Evolutionary conservation across 345 rosid species (phyloP).

Genomic region (Eucalyptus cloeziana): DNA sequence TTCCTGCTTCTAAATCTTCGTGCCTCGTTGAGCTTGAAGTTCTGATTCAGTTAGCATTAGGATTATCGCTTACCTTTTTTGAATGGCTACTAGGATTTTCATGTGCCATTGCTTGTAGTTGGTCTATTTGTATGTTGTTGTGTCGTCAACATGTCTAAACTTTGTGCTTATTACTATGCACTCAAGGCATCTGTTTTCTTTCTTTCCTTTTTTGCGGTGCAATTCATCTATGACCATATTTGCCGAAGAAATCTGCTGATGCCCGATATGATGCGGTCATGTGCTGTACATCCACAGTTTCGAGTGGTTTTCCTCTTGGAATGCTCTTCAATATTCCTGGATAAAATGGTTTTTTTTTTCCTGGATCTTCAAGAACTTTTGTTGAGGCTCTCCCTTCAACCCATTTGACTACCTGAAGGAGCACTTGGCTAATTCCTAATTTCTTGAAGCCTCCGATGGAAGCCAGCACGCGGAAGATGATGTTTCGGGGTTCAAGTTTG

Average conservation of each 20-base stretch:
- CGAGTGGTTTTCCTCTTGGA: neutral
- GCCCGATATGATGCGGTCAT: neutral
- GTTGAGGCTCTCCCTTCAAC: neutral
- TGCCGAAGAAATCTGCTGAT: conserved; percentile 38
- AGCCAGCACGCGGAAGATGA: neutral
- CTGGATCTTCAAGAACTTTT: neutral
- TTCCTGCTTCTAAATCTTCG: neutral
- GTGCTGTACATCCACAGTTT: neutral
- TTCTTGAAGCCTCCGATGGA: neutral
- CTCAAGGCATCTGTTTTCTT: neutral
- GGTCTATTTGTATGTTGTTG: neutral
- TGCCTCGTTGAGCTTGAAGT: neutral
- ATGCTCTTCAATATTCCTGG: neutral
- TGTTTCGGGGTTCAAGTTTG: neutral
- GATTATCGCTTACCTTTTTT: neutral
- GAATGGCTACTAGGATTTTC: neutral
- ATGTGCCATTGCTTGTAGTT: neutral
- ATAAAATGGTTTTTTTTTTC: neutral
- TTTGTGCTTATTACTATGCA: neutral
- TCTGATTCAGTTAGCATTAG: neutral
- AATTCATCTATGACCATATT: conserved; percentile 42
- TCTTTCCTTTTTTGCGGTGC: conserved; percentile 23
- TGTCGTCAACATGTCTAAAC: neutral
- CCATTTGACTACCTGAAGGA: neutral
- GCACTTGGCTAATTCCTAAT: neutral